These are phyloP conservation scores for Eleusine indica DNA, from an alignment of 176 grass and related monocot genomes.

Conservation along the genomic window DNA sequence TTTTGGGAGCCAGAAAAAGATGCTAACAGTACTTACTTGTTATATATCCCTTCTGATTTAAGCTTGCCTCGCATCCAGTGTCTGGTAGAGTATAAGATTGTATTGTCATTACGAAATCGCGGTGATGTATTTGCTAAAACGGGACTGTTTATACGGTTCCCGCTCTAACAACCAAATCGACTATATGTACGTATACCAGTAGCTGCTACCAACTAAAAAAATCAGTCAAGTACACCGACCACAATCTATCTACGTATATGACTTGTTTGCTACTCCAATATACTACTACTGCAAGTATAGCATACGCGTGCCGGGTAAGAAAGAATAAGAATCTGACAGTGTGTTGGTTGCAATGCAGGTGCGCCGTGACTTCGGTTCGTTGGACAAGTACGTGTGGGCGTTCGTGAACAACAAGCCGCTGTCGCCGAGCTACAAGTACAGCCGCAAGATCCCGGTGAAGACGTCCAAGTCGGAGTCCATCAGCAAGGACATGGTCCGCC, in stretches of 20 bases:
- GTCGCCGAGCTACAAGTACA: constrained; percentile 74
- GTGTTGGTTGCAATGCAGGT: constrained; percentile 42
- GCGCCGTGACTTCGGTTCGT: constrained; percentile 55
- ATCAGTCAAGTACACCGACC: constrained; percentile 18
- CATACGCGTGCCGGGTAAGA: neutral
- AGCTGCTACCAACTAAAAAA: constrained; percentile 10
- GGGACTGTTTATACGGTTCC: constrained; percentile 8
- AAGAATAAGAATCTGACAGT: neutral
- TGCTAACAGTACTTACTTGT: neutral
- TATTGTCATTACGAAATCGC: neutral
- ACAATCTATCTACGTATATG: neutral
- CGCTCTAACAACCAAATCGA: constrained; percentile 29
- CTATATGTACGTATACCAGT: constrained; percentile 3
- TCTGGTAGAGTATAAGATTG: too few species aligned
- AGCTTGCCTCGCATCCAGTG: neutral
- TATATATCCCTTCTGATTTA: neutral
- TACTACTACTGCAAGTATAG: neutral
- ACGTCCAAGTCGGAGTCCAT: constrained; percentile 97
- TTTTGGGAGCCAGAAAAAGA: constrained; percentile 23
- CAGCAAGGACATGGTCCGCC: constrained; percentile 98
- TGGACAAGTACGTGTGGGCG: constrained; percentile 83
- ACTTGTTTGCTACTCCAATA: neutral
- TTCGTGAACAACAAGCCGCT: constrained; percentile 91
- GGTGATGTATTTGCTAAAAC: constrained; percentile 4
- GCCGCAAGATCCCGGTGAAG: constrained; percentile 95